A percentile compares a stretch with the other conserved stretches of the same genome.
These are phyloP conservation scores for Ajuga chamaepitys DNA, from an alignment of 257 asterid species.

Conservation along the genomic window DNA sequence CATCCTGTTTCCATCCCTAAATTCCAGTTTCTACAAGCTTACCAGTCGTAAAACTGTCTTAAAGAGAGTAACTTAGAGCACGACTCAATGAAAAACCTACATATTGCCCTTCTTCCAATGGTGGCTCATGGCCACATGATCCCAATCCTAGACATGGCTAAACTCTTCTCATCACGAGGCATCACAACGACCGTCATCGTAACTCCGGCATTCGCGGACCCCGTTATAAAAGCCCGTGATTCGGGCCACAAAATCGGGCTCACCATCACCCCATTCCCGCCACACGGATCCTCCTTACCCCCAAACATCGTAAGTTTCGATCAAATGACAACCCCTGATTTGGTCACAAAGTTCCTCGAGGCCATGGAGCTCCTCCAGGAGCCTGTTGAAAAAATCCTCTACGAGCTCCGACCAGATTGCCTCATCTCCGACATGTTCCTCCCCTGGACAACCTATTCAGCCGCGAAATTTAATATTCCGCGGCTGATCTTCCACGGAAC, in stretches of 20 bases:
- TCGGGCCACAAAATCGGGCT: slow-evolving; percentile 29
- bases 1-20: too few relatives aligned
- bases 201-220: slow-evolving; percentile 24
- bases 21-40: too few relatives aligned
- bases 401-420: background rate
- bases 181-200: slow-evolving; percentile 39
- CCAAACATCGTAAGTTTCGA: slow-evolving; percentile 25
- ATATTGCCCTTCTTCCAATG: slow-evolving; percentile 23
- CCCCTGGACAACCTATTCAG: background rate
- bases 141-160: slow-evolving; percentile 57
- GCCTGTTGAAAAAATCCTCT: background rate
- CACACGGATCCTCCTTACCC: slow-evolving; percentile 29
- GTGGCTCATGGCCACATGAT: slow-evolving; percentile 63
- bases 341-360: background rate
- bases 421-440: background rate
- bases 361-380: background rate
- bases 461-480: background rate
- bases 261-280: slow-evolving; percentile 28
- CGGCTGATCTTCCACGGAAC: too few relatives aligned
- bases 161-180: slow-evolving; percentile 40
- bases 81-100: background rate
- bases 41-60: too few relatives aligned
- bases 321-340: slow-evolving; percentile 12
- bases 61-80: too few relatives aligned
- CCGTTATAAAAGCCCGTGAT: slow-evolving; percentile 14